Evolutionary conservation across 257 asterid genomes (phyloP), one percentile per base, ranked within the genome.

Genomic region (Nicotiana undulata): DNA sequence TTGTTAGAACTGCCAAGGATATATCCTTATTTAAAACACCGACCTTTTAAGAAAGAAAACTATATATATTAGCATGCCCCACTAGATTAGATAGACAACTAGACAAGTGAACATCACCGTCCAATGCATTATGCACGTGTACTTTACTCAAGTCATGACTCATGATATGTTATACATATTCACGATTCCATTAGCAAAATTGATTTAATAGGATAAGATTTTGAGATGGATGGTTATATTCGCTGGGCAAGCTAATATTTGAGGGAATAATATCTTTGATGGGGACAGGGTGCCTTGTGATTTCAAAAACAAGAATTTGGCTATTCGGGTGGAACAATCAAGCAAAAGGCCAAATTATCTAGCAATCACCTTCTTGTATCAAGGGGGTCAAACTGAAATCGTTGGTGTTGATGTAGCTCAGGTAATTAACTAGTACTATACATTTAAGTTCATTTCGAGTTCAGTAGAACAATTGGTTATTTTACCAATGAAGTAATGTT

Each of bases 321-420:
- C 86, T 0, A 26, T 94, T 59, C 85, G 92, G 0, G 97, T 92
- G 46, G 95, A 94, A 79, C 97, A 92, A 88, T 88, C 92, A 8
- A 94, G 98, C 88, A 85, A 89, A 49, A 94, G 91, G 46, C 94
- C 92, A 8, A 3, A 89, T 64, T 88, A 88, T 81, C 84, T 94
- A 64, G 87, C 97, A 32, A 79, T 94, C 6, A 87, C 85, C 60
- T 29, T 92, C 78, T 83, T 94, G 76, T 89, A 88, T 63, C 97
- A 91, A 83, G 98, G 97, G 5, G 98, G 98, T 53, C 97, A 94
- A 88, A 94, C 98, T 0, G 94, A 94, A 76, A 85, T 92, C 12
- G 89, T 89, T 2, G 81, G 84, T 12, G 67, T 89, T 1, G 97
- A 92, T 29, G 92, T 90, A 3, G 95, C 97, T 17, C 88, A 86